Evolutionary conservation across 2,329 filamentous ascomycete species (phyloP).

Genomic region (Epichloe amarillans): DNA sequence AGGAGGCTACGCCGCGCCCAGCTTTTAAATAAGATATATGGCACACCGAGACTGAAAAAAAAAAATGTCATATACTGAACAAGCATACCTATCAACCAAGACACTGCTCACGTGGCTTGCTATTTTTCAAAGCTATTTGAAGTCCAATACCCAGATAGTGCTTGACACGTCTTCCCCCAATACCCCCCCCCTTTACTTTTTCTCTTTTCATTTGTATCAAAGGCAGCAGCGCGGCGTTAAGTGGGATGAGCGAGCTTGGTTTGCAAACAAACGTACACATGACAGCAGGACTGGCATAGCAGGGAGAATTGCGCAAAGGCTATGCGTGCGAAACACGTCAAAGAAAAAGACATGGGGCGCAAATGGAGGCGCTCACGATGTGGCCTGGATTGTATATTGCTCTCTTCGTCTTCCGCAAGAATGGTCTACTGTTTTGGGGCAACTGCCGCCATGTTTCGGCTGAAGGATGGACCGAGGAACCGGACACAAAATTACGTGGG

Average conservation of each 20-base stretch:
- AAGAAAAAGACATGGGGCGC: too few species aligned
- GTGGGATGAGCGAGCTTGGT: background rate
- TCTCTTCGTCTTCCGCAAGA: background rate
- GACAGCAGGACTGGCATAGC: background rate
- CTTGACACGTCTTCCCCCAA: background rate
- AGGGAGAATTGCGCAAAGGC: background rate
- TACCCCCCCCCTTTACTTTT: background rate
- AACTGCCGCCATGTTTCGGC: background rate
- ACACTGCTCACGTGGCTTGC: too few species aligned
- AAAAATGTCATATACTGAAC: background rate
- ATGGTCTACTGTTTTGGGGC: background rate
- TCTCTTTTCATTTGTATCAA: conserved; percentile 7
- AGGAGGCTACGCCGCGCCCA: conserved; percentile 29
- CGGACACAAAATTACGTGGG: background rate
- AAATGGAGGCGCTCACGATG: background rate
- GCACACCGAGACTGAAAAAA: too few species aligned
- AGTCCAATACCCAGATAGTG: too few species aligned
- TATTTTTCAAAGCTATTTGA: background rate
- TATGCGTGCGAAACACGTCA: too few species aligned
- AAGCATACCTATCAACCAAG: background rate
- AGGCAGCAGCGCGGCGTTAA: conserved; percentile 13
- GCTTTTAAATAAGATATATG: conserved; percentile 11
- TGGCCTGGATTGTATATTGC: background rate
- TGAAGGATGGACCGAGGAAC: background rate
- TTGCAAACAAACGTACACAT: background rate